Percentiles rank a stretch among this genome's conserved stretches.
These are phyloP conservation scores for Xylariaceae sp. DNA, from an alignment of 2,329 filamentous ascomycete genomes.

Conservation along the genomic window DNA sequence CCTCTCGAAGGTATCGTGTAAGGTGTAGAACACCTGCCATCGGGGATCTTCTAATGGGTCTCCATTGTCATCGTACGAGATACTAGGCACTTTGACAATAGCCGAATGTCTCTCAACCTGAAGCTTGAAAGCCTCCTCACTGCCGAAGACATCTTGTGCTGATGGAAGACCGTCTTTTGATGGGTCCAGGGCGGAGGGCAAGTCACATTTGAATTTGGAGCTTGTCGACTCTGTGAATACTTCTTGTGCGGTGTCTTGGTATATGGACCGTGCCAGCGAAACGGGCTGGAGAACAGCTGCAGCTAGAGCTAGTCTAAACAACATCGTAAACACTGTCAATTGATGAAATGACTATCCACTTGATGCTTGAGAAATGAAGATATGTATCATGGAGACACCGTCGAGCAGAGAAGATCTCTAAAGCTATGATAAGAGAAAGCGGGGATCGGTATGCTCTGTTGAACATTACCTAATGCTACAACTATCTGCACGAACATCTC, in stretches of 20 bases:
- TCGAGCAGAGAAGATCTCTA: too few species aligned
- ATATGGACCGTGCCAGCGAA: slow-evolving; percentile 13
- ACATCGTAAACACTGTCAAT: slow-evolving; percentile 13
- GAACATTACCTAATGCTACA: too few species aligned
- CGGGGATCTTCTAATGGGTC: slow-evolving; percentile 49
- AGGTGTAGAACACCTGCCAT: slow-evolving; percentile 50
- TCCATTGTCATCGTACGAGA: slow-evolving; percentile 55
- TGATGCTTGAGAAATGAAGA: too few species aligned
- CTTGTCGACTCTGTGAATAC: slow-evolving; percentile 11
- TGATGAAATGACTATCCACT: not conserved
- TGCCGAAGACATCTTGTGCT: slow-evolving; percentile 27
- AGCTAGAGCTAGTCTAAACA: slow-evolving; percentile 18
- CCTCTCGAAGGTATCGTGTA: slow-evolving; percentile 44
- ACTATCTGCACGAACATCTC: too few species aligned
- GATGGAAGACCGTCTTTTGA: slow-evolving; percentile 29
- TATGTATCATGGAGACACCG: too few species aligned
- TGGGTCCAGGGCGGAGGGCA: slow-evolving; percentile 26
- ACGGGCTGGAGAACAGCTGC: slow-evolving; percentile 17
- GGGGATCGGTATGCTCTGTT: too few species aligned
- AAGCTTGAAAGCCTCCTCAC: slow-evolving; percentile 27
- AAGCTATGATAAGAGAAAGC: too few species aligned
- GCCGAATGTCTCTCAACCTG: slow-evolving; percentile 35
- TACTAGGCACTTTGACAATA: slow-evolving; percentile 51
- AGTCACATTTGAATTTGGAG: slow-evolving; percentile 27
- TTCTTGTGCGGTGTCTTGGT: slow-evolving; percentile 14